Evolutionary conservation across 306 rosid genomes (phyloP).

Genomic region (Medicago truncatula): DNA sequence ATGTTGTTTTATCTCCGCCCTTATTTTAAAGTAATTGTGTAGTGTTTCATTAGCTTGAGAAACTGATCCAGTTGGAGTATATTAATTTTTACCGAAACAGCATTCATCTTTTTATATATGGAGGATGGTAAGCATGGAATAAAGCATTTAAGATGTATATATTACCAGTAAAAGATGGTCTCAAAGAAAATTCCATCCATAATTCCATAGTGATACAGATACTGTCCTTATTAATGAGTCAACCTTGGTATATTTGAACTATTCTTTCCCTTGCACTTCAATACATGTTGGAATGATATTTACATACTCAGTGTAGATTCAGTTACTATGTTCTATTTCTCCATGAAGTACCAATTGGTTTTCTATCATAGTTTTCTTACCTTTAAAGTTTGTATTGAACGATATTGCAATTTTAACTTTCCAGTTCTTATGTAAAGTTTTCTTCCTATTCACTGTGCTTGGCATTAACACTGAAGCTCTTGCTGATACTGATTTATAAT

Average conservation of each 20-base stretch:
- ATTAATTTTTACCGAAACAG: neutral
- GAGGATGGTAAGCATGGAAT: neutral
- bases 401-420: slow-evolving; percentile 10
- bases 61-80: neutral
- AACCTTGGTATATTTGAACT: slow-evolving; percentile 16
- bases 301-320: neutral
- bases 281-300: slow-evolving; percentile 21
- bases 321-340: slow-evolving; percentile 5
- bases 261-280: neutral
- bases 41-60: slow-evolving; percentile 24
- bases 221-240: slow-evolving; percentile 18
- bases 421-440: slow-evolving; percentile 32
- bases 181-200: no score
- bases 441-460: slow-evolving; percentile 18
- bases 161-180: neutral
- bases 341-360: neutral
- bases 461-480: slow-evolving; percentile 17
- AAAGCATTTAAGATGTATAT: neutral
- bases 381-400: neutral
- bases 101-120: neutral
- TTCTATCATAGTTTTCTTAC: slow-evolving; percentile 20
- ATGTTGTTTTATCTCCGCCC: slow-evolving; percentile 22
- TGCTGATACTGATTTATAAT: slow-evolving; percentile 34
- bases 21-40: no score
- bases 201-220: neutral